Evolutionary conservation across 192 early-diverging fungal genomes (phyloP), one percentile per base, ranked within the genome.

Genomic region (Spizellomyces sp.): DNA sequence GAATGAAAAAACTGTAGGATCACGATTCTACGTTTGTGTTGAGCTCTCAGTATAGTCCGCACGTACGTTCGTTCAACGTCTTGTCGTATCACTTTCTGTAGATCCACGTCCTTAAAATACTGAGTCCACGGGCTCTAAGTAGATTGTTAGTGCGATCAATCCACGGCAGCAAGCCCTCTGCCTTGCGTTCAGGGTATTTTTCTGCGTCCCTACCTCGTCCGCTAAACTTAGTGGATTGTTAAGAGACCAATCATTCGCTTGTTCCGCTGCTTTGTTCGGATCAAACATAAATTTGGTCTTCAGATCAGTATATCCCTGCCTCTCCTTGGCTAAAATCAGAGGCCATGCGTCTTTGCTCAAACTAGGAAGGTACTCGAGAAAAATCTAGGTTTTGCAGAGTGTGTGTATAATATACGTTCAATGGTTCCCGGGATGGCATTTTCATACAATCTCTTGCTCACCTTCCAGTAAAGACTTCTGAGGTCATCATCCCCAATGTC

Each of bases 121-220:
- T 93, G 92, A 61, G 86, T 87, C 96, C 96, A 99, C 9, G 95
- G 95, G 75, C 93, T 98, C 85, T 93, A 63, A n/a, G n/a, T 7
- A 27, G 36, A 54, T n/a, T 54, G 50, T 12, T 19, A 54, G 17
- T 54, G 12, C 17, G 50, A n/a, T 54, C 12, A 57, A 47, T 47
- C 42, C 15, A 58, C 17, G 12, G 61, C 5, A 0, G 27, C 45
- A 72, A 50, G 21, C 7, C 36, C 10, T 0, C 43, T 41, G 27
- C 56, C 4, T 17, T 41, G n/a, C 54, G 27, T 36, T 36, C 27
- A 36, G 27, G 3, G 27, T 36, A 3, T 36, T 3, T 36, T 36
- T 3, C 27, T 3, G 27, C 27, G 27, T 41, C 15, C 71, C 69
- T 76, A 90, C 88, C 64, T 91, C 90, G 58, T 94, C 90, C 46